These are phyloP conservation scores for Bryoerythrophyllum caledonicum DNA, from an alignment of 225 moss, liverwort and hornwort genomes.

Conservation along the genomic window DNA sequence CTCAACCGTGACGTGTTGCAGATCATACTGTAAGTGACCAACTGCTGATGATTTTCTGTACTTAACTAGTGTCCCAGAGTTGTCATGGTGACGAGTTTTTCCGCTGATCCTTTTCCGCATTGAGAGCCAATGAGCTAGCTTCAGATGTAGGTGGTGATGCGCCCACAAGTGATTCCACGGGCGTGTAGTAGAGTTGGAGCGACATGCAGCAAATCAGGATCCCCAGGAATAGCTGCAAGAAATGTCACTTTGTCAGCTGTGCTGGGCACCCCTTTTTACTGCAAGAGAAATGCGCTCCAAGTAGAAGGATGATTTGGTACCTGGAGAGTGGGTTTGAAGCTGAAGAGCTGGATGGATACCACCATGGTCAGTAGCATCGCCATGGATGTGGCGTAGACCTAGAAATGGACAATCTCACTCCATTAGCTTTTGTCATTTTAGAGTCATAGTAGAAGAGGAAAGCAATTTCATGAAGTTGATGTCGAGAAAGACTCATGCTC, in stretches of 20 bases:
- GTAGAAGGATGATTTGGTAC: constrained; percentile 37
- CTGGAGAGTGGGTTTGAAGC: constrained; percentile 80
- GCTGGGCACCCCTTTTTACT: background rate
- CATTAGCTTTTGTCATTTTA: background rate
- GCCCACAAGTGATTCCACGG: constrained; percentile 53
- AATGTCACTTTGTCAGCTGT: background rate
- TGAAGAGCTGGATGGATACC: constrained; percentile 74
- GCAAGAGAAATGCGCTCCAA: background rate
- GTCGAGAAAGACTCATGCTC: too few relatives aligned
- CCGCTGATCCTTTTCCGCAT: background rate
- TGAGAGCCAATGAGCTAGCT: background rate
- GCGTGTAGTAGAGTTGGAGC: constrained; percentile 81
- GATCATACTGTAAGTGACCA: too few relatives aligned
- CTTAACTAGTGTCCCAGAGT: background rate
- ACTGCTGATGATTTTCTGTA: too few relatives aligned
- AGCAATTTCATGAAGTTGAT: too few relatives aligned
- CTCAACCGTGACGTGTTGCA: too few relatives aligned
- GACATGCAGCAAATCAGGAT: constrained; percentile 82
- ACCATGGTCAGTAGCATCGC: constrained; percentile 97
- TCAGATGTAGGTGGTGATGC: constrained; percentile 13
- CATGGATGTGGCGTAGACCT: constrained; percentile 93
- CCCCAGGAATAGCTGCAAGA: constrained; percentile 70
- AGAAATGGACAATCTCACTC: background rate
- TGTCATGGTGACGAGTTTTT: constrained; percentile 18
- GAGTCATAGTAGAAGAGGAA: background rate